Percentiles rank a stretch among this genome's conserved stretches.
Evolutionary conservation across 768 basidiomycete species (phyloP).

Genomic region (Dentipellis fragilis): DNA sequence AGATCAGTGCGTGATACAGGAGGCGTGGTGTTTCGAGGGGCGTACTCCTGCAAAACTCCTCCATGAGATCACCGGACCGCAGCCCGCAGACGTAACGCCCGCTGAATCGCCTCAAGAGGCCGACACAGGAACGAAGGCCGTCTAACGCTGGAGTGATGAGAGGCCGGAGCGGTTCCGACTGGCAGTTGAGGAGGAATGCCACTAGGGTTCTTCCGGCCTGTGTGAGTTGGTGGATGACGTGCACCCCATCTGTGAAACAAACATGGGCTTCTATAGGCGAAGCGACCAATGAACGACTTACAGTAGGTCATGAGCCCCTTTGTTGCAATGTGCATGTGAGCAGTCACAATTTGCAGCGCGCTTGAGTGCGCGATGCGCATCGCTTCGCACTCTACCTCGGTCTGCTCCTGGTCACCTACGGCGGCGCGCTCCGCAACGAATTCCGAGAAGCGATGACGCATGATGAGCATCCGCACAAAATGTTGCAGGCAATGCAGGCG

Average conservation of each 20-base stretch:
- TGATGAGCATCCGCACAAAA: constrained; percentile 78
- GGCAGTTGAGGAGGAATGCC: constrained; percentile 81
- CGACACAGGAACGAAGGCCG: constrained; percentile 79
- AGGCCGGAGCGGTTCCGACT: constrained; percentile 64
- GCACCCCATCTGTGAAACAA: constrained; percentile 63
- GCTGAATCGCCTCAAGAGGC: constrained; percentile 79
- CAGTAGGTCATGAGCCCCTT: constrained; percentile 93
- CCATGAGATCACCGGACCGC: constrained; percentile 85
- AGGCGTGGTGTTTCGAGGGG: not conserved
- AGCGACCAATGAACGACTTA: constrained; percentile 30
- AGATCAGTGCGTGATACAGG: not conserved
- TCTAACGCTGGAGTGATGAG: constrained; percentile 78
- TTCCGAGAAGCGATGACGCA: constrained; percentile 79
- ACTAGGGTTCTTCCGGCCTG: constrained; percentile 88
- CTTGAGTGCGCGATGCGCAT: constrained; percentile 44
- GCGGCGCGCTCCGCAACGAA: constrained; percentile 60
- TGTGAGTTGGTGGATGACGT: constrained; percentile 91
- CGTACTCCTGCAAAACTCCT: constrained; percentile 89
- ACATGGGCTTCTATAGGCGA: constrained; percentile 1
- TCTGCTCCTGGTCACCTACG: constrained; percentile 39
- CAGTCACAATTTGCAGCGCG: not conserved
- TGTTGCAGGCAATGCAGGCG: constrained; percentile 83
- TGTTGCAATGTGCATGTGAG: constrained; percentile 67
- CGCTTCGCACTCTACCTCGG: constrained; percentile 67
- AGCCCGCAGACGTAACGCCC: constrained; percentile 89